Base-by-base conservation (phyloP, 352 stramenopile genomes). In the Stephanocyclus meneghinianus region DNA sequence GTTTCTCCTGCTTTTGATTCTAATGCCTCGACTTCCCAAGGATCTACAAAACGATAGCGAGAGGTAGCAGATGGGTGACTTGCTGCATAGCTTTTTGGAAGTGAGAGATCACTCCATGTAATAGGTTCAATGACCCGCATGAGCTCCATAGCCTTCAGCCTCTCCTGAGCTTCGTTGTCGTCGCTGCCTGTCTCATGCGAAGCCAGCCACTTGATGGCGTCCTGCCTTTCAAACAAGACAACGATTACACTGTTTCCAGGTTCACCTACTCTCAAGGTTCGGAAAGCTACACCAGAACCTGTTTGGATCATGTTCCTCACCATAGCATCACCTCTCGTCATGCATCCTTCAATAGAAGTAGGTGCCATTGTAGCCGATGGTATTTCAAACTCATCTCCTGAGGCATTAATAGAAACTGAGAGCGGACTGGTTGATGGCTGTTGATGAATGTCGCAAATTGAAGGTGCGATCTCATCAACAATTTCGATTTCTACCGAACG, bases 21-120 rank as follows among this genome's bases (percentile, higher is more conserved):
- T 26, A 94, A 73, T 32, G 84, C 85, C 74, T 94, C 88, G 4
- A 94, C 90, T 77, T 93, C 88, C 88, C 88, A 94, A 53, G 90
- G 90, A 80, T 94, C 90, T 26, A 94, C 84, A 78, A 94, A 86
- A 1, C 90, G 67, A 78, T 94, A 94, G 2, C 85, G 73, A 67
- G 87, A 82, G 73, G 83, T 82, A 50, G 71, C 79, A 16, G 79
- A 76, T 48, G 79, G 79, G 55, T 86, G 79, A 51, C 55, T 83
- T 40, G 72, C 76, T 61, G 81, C 75, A 57, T 84, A 85, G 64
- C 76, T 84, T 61, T 84, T 87, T 51, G 81, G 81, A 60, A 84
- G 77, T 29, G 66, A 85, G 35, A 84, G 61, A 48, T 84, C 81
- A 76, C 13, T 66, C 29, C 63, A 86, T 64, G 74, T 80, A 50